Percentiles rank a stretch among this genome's conserved stretches.
These are phyloP conservation scores for Colletotrichum endophyticum DNA, from an alignment of 2,329 filamentous ascomycete species.

Conservation along the genomic window DNA sequence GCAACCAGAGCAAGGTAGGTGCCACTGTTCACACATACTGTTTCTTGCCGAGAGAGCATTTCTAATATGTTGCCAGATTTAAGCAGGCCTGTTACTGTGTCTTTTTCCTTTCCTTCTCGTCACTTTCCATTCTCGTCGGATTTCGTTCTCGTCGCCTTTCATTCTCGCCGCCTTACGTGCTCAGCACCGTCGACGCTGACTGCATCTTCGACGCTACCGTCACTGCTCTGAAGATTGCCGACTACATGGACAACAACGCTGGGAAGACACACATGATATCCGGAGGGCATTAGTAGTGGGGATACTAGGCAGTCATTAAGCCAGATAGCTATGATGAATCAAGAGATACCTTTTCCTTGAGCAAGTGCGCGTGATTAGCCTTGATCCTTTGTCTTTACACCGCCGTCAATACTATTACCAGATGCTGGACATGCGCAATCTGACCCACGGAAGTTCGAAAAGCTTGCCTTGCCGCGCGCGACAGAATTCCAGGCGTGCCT, in stretches of 20 bases:
- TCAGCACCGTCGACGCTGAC: not conserved
- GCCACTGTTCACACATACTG: fast-evolving
- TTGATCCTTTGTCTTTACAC: too few relatives aligned
- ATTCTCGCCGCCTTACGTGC: not conserved
- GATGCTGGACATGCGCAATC: fast-evolving
- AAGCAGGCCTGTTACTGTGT: not conserved
- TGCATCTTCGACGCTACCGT: fast-evolving
- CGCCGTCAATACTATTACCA: too few relatives aligned
- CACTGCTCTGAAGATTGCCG: not conserved
- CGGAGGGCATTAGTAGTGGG: not conserved
- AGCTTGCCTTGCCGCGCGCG: not conserved
- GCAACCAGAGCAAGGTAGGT: too few relatives aligned
- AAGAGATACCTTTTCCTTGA: fast-evolving
- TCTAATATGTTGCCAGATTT: not conserved
- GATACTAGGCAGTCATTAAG: not conserved
- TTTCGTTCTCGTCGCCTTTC: too few relatives aligned
- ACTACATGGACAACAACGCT: fast-evolving
- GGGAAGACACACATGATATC: not conserved
- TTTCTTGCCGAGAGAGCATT: fast-evolving
- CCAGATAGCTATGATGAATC: not conserved
- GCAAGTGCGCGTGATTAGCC: not conserved
- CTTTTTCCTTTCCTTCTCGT: not conserved
- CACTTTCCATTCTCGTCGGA: fast-evolving
- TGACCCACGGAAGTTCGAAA: fast-evolving
- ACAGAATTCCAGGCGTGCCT: not conserved